Base-by-base conservation (phyloP, 306 rosid species). In the Ochetophila trinervis region DNA sequence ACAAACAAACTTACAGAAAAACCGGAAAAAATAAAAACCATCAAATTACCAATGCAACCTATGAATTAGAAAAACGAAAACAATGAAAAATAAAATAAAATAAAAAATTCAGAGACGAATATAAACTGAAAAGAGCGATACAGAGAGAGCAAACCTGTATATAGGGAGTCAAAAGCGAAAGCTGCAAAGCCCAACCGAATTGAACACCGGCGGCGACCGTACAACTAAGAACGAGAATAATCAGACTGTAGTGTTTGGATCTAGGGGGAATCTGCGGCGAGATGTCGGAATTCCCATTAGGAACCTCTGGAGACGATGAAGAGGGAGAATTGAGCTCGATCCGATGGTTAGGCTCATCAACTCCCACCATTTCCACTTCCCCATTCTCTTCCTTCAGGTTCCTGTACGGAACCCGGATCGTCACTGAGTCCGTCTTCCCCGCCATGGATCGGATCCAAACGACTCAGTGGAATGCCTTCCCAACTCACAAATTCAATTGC, bases 131-230 rank as follows among this genome's bases (percentile, higher is more conserved):
- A 69, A 14, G 15, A 74, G 63, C 52, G 16, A 4, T 14, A 20
- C 40, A 51, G 16, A 1, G n/a, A 50, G 44, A 51, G 34, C 35
- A 22, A 27, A 93, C 99, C 97, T 93, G 99, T 69, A 90, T 78
- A 64, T 93, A 93, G 1, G 99, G 99, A 61, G 97, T 93, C 52
- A 93, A 73, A 24, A 90, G 96, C 57, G 99, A 93, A 54, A 92
- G 98, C 74, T 92, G 98, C 77, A 92, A 78, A 57, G 98, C 98
- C 98, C 98, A 92, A n/a, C 98, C 98, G 42, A 92, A 92, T 65
- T 92, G 98, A 57, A 92, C 98, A 2, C 98, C 99, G 20, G 97
- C 99, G 52, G 99, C 99, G 44, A 93, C 83, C 65, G 94, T 90
- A 75, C 99, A 93, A 61, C 95, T 87, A 57, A 93, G 97, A 77